phyloP scores from a whole-genome alignment of 805 yeast genomes.

The Ogataea thermomethanolica region DNA sequence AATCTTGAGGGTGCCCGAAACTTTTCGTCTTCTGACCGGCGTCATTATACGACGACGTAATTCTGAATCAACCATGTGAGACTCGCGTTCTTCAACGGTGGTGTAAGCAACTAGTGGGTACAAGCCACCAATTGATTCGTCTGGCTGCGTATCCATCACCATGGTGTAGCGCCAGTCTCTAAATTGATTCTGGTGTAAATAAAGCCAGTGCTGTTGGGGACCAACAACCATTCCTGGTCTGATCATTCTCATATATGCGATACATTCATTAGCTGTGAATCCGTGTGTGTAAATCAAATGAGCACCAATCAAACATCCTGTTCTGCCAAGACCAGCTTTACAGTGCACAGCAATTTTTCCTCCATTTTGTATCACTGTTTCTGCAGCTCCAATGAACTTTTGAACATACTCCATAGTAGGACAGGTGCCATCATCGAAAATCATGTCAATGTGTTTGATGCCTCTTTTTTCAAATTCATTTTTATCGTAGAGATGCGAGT shows the following conservation, averaged over 20 bases:
- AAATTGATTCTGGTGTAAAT: constrained; percentile 92
- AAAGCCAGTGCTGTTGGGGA: constrained; percentile 98
- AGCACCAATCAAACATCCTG: constrained; percentile 97
- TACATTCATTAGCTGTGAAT: constrained; percentile 94
- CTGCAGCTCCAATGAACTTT: constrained; percentile 92
- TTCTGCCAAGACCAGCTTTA: constrained; percentile 96
- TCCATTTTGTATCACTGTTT: constrained; percentile 76
- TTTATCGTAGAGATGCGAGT: constrained; percentile 86
- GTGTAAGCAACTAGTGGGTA: constrained; percentile 61
- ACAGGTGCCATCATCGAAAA: constrained; percentile 97
- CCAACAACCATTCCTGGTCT: constrained; percentile 99
- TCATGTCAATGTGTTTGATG: constrained; percentile 90
- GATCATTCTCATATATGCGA: constrained; percentile 92
- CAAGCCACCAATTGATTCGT: constrained; percentile 63
- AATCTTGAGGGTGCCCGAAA: constrained; percentile 66
- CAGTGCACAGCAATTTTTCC: constrained; percentile 99
- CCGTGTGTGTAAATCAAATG: constrained; percentile 95
- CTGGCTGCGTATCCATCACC: constrained; percentile 69
- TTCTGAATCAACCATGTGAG: constrained; percentile 28
- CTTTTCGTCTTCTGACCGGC: constrained; percentile 68
- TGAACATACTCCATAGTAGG: constrained; percentile 93
- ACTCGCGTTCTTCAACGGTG: constrained; percentile 50
- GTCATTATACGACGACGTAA: constrained; percentile 51
- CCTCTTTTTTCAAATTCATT: constrained; percentile 77
- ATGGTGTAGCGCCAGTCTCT: constrained; percentile 94